Conservation (phyloP, 768 basidiomycete species). For the Mycena pura region DNA sequence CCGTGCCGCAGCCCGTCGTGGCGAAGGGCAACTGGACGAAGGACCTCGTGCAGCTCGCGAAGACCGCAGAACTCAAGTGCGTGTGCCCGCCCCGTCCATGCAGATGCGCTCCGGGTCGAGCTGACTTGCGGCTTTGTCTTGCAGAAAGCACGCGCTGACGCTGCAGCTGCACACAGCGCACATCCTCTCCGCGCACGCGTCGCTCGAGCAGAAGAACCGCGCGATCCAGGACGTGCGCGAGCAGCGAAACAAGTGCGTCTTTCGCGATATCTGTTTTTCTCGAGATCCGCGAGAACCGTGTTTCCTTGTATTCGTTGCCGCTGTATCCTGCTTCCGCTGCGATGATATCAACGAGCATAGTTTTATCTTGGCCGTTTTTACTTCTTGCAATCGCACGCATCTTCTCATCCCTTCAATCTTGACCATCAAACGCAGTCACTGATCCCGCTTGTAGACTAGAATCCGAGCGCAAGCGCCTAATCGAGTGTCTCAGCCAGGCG, state of each 20-base stretch:
- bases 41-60: slow-evolving; percentile 84
- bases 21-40: slow-evolving; percentile 89
- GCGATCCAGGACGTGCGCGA: slow-evolving; percentile 82
- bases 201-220: slow-evolving; percentile 78
- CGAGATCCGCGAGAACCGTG: background rate
- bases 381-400: background rate
- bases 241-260: slow-evolving; percentile 80
- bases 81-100: slow-evolving; percentile 42
- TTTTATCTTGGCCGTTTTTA: background rate
- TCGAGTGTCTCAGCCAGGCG: slow-evolving; percentile 76
- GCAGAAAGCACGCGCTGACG: slow-evolving; percentile 71
- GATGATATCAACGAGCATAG: too few relatives aligned
- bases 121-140: background rate
- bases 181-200: slow-evolving; percentile 82
- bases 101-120: too few relatives aligned
- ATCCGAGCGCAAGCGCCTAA: slow-evolving; percentile 72
- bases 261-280: background rate
- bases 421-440: too few relatives aligned
- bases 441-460: slow-evolving; percentile 61
- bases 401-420: background rate
- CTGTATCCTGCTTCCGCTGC: background rate
- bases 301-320: background rate
- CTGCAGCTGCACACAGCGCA: slow-evolving; percentile 88
- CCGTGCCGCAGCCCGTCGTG: slow-evolving; percentile 39
- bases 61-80: slow-evolving; percentile 88